These are phyloP conservation scores for Cydonia oblonga DNA, from an alignment of 331 rosid species.

Conservation along the genomic window DNA sequence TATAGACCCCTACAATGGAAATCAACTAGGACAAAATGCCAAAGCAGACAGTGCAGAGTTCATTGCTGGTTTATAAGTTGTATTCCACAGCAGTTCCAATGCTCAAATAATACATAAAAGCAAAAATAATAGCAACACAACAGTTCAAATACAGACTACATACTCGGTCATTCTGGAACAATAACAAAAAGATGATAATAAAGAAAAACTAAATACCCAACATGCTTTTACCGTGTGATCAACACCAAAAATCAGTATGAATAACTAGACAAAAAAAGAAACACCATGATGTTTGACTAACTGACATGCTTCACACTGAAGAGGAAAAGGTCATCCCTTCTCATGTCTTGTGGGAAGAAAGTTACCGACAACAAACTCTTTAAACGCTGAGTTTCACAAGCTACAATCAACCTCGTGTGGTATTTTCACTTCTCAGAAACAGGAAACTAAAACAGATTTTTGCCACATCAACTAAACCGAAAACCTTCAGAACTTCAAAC, in stretches of 20 bases:
- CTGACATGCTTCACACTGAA: not conserved
- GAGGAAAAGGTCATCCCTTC: too few species aligned
- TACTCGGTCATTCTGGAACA: not conserved
- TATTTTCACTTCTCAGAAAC: too few species aligned
- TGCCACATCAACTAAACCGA: too few species aligned
- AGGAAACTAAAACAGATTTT: too few species aligned
- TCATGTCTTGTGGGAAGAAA: too few species aligned
- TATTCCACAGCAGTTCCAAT: not conserved
- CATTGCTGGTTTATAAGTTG: not conserved
- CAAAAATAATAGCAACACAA: too few species aligned
- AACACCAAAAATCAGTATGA: not conserved
- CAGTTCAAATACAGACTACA: too few species aligned
- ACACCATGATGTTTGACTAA: not conserved
- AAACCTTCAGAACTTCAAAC: too few species aligned
- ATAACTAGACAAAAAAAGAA: not conserved
- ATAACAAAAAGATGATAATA: not conserved
- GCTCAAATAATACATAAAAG: not conserved
- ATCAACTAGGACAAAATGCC: not conserved
- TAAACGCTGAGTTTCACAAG: too few species aligned
- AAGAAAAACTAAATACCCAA: not conserved
- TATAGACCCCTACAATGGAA: not conserved
- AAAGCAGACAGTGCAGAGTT: not conserved
- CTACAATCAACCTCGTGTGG: too few species aligned
- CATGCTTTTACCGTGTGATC: not conserved
- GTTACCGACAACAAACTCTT: too few species aligned